phyloP scores from a whole-genome alignment of 805 yeast genomes.

The Yamadazyma phyllophila region DNA sequence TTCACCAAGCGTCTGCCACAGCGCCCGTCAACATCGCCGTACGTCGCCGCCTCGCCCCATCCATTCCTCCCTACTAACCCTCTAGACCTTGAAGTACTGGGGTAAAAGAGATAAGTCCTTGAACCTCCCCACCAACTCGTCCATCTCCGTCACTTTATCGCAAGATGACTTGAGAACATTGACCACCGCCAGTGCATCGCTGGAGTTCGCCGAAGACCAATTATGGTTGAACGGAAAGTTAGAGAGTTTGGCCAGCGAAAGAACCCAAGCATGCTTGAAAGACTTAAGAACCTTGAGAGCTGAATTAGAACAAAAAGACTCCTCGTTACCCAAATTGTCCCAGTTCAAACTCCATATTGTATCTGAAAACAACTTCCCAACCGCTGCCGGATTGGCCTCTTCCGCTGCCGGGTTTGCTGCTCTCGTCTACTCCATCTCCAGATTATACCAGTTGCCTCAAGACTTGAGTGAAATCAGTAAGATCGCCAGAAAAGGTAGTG shows the following conservation, averaged over 20 bases:
- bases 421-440: slow-evolving; percentile 83
- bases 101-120: slow-evolving; percentile 90
- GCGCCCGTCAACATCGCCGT: slow-evolving; percentile 98
- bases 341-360: slow-evolving; percentile 72
- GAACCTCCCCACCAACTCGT: slow-evolving; percentile 93
- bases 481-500: slow-evolving; percentile 97
- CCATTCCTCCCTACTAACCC: slow-evolving; percentile 11
- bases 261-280: slow-evolving; percentile 69
- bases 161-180: slow-evolving; percentile 89
- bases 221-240: slow-evolving; percentile 84
- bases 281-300: slow-evolving; percentile 71
- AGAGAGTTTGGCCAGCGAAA: slow-evolving; percentile 63
- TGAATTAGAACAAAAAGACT: slow-evolving; percentile 55
- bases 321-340: slow-evolving; percentile 59
- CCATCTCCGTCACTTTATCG: slow-evolving; percentile 89
- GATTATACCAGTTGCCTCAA: slow-evolving; percentile 81
- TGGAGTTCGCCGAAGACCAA: slow-evolving; percentile 56
- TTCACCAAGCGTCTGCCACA: slow-evolving; percentile 76
- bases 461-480: slow-evolving; percentile 80
- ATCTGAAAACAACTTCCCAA: slow-evolving; percentile 95
- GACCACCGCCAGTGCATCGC: slow-evolving; percentile 79
- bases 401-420: slow-evolving; percentile 99
- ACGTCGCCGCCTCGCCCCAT: slow-evolving; percentile 28
- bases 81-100: slow-evolving; percentile 91
- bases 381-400: slow-evolving; percentile 98